These are phyloP conservation scores for Beauveria brongniartii DNA, from an alignment of 2,329 filamentous ascomycete genomes.

Conservation along the genomic window DNA sequence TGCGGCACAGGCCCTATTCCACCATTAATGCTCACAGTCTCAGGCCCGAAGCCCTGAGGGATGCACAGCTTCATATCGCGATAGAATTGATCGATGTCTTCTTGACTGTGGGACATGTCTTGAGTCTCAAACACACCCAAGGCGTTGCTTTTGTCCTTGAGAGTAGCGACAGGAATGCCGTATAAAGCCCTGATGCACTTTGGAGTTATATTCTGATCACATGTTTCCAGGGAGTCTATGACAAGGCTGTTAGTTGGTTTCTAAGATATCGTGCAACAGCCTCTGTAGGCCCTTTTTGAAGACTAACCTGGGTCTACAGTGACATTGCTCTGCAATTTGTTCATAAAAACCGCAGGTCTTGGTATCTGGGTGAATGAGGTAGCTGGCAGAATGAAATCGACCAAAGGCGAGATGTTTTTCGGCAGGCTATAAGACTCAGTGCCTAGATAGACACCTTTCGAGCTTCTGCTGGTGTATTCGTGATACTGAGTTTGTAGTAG, in stretches of 20 bases:
- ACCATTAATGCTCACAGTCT: constrained; percentile 20
- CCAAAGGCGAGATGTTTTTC: constrained; percentile 23
- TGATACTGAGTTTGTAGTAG: not conserved
- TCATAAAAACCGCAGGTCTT: not conserved
- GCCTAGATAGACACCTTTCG: too few relatives aligned
- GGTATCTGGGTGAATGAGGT: too few relatives aligned
- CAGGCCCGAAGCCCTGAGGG: too few relatives aligned
- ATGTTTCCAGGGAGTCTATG: constrained; percentile 18
- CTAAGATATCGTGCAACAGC: too few relatives aligned
- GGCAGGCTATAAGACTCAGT: too few relatives aligned
- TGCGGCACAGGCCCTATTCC: constrained; percentile 19
- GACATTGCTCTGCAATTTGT: too few relatives aligned
- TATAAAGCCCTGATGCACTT: constrained; percentile 43
- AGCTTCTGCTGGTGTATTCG: too few relatives aligned
- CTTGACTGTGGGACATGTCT: constrained; percentile 30
- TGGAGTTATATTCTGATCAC: constrained; percentile 46
- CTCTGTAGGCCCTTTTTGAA: too few relatives aligned
- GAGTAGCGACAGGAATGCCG: constrained; percentile 22
- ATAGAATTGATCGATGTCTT: constrained; percentile 29
- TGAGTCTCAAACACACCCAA: constrained; percentile 34
- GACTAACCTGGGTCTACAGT: too few relatives aligned
- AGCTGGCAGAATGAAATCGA: constrained; percentile 31
- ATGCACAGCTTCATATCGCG: too few relatives aligned
- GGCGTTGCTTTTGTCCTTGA: constrained; percentile 21
- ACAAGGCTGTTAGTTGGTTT: too few relatives aligned